Percentiles rank a stretch among this genome's conserved stretches.
Conservation (phyloP, 345 rosid species). For the Rhodamnia argentea region DNA sequence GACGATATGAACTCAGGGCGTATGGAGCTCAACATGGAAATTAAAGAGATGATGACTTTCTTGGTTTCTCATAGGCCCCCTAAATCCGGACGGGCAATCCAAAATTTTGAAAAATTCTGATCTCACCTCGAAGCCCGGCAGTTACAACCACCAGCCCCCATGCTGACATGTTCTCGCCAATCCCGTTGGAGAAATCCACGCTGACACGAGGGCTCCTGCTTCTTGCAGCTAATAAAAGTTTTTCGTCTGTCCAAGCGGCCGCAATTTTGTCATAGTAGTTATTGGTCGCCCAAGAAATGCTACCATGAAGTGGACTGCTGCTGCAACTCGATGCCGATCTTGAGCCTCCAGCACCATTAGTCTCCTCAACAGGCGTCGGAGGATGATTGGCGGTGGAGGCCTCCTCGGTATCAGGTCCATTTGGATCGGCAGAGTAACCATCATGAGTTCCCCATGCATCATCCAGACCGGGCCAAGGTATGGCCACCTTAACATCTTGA, state of each 20-base stretch:
- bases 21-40: neutral
- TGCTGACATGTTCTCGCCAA: slow-evolving; percentile 50
- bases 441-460: slow-evolving; percentile 41
- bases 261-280: slow-evolving; percentile 81
- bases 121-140: slow-evolving; percentile 81
- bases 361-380: slow-evolving; percentile 66
- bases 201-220: slow-evolving; percentile 39
- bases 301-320: slow-evolving; percentile 63
- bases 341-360: slow-evolving; percentile 21
- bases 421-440: slow-evolving; percentile 26
- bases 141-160: slow-evolving; percentile 91
- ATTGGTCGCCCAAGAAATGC: slow-evolving; percentile 69
- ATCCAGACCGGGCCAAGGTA: slow-evolving; percentile 82
- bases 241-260: slow-evolving; percentile 93
- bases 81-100: slow-evolving; percentile 74
- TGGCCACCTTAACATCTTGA: slow-evolving; percentile 83
- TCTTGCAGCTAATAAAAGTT: slow-evolving; percentile 35
- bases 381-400: slow-evolving; percentile 65
- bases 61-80: neutral
- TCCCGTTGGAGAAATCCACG: slow-evolving; percentile 34
- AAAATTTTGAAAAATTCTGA: slow-evolving; percentile 79
- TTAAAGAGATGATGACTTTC: neutral
- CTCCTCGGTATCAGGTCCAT: slow-evolving; percentile 38
- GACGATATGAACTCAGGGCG: neutral
- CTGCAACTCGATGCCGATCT: slow-evolving; percentile 21